Conservation (phyloP, 805 yeast species). For the Ogataea saltuana region DNA sequence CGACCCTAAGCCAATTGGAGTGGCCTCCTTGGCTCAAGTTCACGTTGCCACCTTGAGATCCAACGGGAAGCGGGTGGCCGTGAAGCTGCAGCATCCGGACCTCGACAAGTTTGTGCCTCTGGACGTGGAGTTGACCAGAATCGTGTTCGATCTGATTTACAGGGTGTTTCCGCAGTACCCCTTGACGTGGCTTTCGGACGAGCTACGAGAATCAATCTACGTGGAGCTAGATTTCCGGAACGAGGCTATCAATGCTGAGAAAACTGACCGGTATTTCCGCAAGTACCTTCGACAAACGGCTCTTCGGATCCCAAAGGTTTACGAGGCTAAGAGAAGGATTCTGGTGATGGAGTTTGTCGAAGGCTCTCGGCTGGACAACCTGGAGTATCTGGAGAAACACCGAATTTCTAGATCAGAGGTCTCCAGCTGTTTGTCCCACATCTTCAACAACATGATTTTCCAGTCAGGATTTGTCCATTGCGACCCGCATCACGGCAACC, state of each 20-base stretch:
- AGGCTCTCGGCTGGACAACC: conserved; percentile 83
- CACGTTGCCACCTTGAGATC: conserved; percentile 67
- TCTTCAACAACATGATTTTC: conserved; percentile 93
- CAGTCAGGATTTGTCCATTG: conserved; percentile 92
- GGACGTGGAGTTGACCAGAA: conserved; percentile 75
- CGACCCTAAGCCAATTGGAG: conserved; percentile 80
- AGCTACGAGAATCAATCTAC: conserved; percentile 78
- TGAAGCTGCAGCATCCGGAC: conserved; percentile 92
- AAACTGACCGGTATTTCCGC: conserved; percentile 68
- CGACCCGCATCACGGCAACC: conserved; percentile 97
- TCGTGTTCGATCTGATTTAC: conserved; percentile 73
- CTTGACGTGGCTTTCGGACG: conserved; percentile 93
- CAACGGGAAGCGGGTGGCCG: conserved; percentile 74
- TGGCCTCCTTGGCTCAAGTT: conserved; percentile 95
- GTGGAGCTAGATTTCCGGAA: conserved; percentile 88
- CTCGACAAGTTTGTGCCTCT: conserved; percentile 85
- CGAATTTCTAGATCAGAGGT: conserved; percentile 75
- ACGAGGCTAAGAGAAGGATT: conserved; percentile 66
- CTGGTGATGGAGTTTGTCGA: conserved; percentile 83
- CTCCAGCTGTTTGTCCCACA: conserved; percentile 81
- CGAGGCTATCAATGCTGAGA: conserved; percentile 79
- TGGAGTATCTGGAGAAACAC: conserved; percentile 59
- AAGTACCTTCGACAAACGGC: conserved; percentile 64
- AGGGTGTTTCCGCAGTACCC: conserved; percentile 92
- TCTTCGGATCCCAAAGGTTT: conserved; percentile 71